A percentile compares a stretch with the other conserved stretches of the same genome.
Evolutionary conservation across 2,329 filamentous ascomycete genomes (phyloP).

Genomic region (Diaporthe humulicola): DNA sequence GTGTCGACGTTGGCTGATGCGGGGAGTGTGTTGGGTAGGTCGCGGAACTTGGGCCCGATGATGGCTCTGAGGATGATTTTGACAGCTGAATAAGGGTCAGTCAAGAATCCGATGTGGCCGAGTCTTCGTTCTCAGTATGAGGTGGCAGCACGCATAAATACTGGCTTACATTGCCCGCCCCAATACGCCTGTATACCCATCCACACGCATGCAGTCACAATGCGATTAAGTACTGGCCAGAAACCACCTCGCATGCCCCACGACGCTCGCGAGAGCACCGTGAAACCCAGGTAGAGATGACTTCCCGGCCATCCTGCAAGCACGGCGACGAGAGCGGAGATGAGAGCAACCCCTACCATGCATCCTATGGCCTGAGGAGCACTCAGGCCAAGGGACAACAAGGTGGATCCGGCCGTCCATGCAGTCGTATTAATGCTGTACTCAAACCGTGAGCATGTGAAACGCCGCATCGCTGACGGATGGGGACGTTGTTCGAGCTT

Average conservation of each 20-base stretch:
- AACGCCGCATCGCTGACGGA: background rate
- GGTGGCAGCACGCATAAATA: too few relatives aligned
- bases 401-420: constrained; percentile 47
- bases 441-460: background rate
- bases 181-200: constrained; percentile 49
- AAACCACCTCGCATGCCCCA: constrained; percentile 50
- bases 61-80: constrained; percentile 48
- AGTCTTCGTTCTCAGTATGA: background rate
- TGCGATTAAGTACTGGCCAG: constrained; percentile 49
- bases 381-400: constrained; percentile 47
- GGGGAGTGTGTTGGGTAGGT: constrained; percentile 45
- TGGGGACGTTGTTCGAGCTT: too few relatives aligned
- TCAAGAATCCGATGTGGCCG: too few relatives aligned
- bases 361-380: constrained; percentile 48
- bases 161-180: constrained; percentile 45
- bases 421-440: constrained; percentile 45
- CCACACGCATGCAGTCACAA: constrained; percentile 49
- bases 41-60: constrained; percentile 46
- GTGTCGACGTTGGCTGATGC: constrained; percentile 45
- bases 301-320: constrained; percentile 51
- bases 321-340: constrained; percentile 49
- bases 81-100: constrained; percentile 41
- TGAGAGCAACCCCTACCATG: constrained; percentile 50
- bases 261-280: constrained; percentile 46
- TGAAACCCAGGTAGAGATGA: constrained; percentile 51